phyloP scores from a whole-genome alignment of 106 monocot genomes.

The Phalaenopsis equestris region DNA sequence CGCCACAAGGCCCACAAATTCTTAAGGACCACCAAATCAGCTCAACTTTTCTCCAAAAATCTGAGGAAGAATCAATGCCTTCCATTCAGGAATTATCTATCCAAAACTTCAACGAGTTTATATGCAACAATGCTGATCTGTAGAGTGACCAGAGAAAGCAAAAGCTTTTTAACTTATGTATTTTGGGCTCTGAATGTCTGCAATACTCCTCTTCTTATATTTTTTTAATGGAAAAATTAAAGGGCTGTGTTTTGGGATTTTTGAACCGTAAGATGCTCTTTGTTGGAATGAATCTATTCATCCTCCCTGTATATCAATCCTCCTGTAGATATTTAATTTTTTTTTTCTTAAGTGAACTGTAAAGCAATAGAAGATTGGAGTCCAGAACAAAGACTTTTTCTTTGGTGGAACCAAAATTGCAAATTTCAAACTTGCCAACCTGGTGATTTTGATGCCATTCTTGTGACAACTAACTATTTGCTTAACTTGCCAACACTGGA shows the following conservation, averaged over 20 bases:
- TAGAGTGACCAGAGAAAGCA: neutral
- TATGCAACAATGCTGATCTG: neutral
- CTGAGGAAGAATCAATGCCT: neutral
- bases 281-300: slow-evolving; percentile 5
- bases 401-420: neutral
- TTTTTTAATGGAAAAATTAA: neutral
- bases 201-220: neutral
- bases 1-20: slow-evolving; percentile 2
- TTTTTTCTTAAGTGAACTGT: neutral
- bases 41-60: neutral
- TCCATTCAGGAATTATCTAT: neutral
- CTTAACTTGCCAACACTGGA: slow-evolving; percentile 1
- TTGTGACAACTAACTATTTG: neutral
- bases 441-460: slow-evolving; percentile 9
- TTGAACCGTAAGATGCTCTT: neutral
- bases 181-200: no score
- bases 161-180: neutral
- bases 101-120: neutral
- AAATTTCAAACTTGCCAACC: slow-evolving; percentile 13
- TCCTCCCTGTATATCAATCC: neutral
- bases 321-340: neutral
- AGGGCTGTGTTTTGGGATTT: neutral
- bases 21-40: neutral
- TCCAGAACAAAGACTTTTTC: neutral
- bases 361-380: neutral